Percentiles rank a stretch among this genome's conserved stretches.
Conservation (phyloP, 805 yeast genomes). For the Wickerhamomyces bisporus region DNA sequence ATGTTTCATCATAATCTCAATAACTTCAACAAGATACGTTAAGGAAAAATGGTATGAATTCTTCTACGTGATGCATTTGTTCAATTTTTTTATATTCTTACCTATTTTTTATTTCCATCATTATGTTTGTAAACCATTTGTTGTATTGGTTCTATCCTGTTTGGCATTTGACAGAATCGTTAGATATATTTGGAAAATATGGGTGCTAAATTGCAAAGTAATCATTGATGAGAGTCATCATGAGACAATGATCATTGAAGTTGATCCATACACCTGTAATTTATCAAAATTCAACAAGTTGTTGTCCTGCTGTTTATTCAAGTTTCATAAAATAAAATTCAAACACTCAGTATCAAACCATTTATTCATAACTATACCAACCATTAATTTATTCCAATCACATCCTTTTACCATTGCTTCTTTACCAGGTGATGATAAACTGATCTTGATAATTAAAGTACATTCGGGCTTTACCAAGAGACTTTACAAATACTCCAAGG, state of each 20-base stretch:
- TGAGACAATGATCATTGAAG: slow-evolving; percentile 8
- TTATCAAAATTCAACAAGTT: not conserved
- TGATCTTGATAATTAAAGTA: slow-evolving; percentile 15
- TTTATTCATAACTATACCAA: slow-evolving; percentile 21
- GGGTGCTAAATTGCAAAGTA: slow-evolving; percentile 14
- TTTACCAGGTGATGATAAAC: slow-evolving; percentile 3
- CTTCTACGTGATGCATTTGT: slow-evolving; percentile 18
- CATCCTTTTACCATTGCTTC: slow-evolving; percentile 27
- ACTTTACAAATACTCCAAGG: slow-evolving; percentile 8
- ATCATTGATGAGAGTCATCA: slow-evolving; percentile 2
- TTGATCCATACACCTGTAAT: slow-evolving; percentile 6
- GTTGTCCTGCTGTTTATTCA: slow-evolving; percentile 6
- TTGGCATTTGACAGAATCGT: slow-evolving; percentile 17
- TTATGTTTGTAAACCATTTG: slow-evolving; percentile 21
- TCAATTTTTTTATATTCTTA: slow-evolving; percentile 15
- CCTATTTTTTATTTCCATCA: slow-evolving; percentile 24
- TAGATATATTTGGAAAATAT: slow-evolving; percentile 10
- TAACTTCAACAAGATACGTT: slow-evolving; percentile 12
- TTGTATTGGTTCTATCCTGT: slow-evolving; percentile 10
- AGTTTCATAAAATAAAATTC: slow-evolving; percentile 8
- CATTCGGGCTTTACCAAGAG: slow-evolving; percentile 20
- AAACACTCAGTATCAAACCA: slow-evolving; percentile 20
- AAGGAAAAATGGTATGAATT: slow-evolving; percentile 17
- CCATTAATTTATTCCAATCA: slow-evolving; percentile 14
- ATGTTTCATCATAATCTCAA: slow-evolving; percentile 8